A percentile compares a stretch with the other conserved stretches of the same genome.
Conservation (phyloP, 2,329 filamentous ascomycete species). For the Colletotrichum truncatum region DNA sequence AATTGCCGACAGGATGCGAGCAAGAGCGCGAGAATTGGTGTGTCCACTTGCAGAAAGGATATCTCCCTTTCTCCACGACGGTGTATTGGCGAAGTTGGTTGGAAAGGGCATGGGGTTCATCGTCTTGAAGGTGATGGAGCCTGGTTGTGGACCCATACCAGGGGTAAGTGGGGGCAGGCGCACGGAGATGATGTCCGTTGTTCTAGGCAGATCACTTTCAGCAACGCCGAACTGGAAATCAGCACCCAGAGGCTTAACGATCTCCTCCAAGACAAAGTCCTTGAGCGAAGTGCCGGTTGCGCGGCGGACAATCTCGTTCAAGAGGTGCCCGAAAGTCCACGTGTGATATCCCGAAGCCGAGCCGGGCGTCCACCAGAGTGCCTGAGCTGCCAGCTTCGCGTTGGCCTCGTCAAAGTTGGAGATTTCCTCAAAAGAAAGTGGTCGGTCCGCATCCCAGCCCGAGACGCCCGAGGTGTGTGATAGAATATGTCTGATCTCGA, state of each 20-base stretch:
- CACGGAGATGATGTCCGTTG: constrained; percentile 41
- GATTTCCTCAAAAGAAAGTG: constrained; percentile 42
- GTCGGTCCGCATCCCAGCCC: constrained; percentile 39
- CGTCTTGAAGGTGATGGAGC: constrained; percentile 41
- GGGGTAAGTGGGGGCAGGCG: constrained; percentile 33
- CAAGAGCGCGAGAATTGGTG: constrained; percentile 52
- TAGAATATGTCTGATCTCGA: constrained; percentile 49
- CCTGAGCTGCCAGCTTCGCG: constrained; percentile 46
- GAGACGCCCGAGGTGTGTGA: constrained; percentile 49
- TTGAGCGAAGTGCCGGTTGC: constrained; percentile 49
- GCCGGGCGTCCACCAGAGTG: constrained; percentile 54
- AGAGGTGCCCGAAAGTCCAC: constrained; percentile 47
- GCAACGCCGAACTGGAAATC: constrained; percentile 55
- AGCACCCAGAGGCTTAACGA: constrained; percentile 49
- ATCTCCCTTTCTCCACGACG: constrained; percentile 47
- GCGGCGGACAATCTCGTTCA: constrained; percentile 52
- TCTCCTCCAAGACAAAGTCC: constrained; percentile 47
- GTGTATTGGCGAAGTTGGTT: constrained; percentile 33
- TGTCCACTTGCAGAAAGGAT: constrained; percentile 54
- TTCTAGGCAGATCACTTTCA: constrained; percentile 50
- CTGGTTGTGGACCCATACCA: constrained; percentile 30
- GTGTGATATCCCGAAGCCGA: constrained; percentile 52
- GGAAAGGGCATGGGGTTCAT: constrained; percentile 36
- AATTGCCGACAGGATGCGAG: constrained; percentile 46
- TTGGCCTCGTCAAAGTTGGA: constrained; percentile 41